Base-by-base conservation (phyloP, 345 rosid genomes). In the Erodium maritimum region DNA sequence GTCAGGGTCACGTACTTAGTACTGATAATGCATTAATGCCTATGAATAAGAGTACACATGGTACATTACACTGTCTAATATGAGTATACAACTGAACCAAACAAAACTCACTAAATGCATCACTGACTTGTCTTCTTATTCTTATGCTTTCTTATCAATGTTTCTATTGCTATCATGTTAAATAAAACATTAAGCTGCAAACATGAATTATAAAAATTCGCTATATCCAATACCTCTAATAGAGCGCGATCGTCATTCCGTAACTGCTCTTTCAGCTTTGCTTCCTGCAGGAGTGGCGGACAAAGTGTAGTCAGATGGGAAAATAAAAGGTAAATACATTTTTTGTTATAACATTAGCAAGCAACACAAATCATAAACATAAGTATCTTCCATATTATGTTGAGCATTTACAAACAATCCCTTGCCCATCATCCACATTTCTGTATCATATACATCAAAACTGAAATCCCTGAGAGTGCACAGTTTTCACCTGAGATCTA, bases 191-290 rank as follows among this genome's bases (percentile, higher is more conserved):
- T 48, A 45, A 48, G 22, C 23, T 22, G 42, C 64, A 54, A 50
- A 42, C 8, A 10, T 5, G 20, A 22, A 1, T 23, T 33, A 42
- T 17, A 50, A 23, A 50, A 34, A 21, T 54, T 25, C n/a, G 54
- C 20, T 17, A 60, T 56, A 50, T 66, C 50, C 52, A 54, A 73
- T 80, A 88, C 95, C 88, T 88, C 87, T 33, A 68, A 59, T 19
- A 71, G 71, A 61, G 73, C 61, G 64, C 23, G 51, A 67, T 78
- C 82, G 59, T 81, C 88, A 70, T 59, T 75, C 69, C 52, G 59
- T 58, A 69, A 64, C 56, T 69, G 84, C 72, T 77, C 95, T 65
- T 77, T 81, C 52, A 71, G 63, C 81, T 72, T 77, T 59, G 29
- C 65, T 56, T 88, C 95, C 96, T 91, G 74, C 59, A 65, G 19